Percentiles rank a stretch among this genome's conserved stretches.
These are phyloP conservation scores for Fusarium goolgardi DNA, from an alignment of 2,329 filamentous ascomycete species.

Conservation along the genomic window DNA sequence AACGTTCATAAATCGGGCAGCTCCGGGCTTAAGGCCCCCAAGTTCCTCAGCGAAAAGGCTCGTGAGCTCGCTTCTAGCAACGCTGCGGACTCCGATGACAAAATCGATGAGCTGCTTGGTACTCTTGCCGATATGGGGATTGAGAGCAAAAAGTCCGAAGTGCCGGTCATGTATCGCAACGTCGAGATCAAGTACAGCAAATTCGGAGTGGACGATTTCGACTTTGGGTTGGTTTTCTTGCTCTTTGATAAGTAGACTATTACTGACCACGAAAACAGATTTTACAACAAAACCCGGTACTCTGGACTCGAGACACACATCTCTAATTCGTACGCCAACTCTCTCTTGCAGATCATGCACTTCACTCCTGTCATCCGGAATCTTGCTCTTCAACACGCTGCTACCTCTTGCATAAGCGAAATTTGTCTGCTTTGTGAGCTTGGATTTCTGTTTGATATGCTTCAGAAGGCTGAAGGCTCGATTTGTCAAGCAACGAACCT, in stretches of 20 bases:
- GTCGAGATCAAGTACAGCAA: conserved; percentile 99
- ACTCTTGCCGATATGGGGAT: conserved; percentile 76
- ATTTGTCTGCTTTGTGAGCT: conserved; percentile 92
- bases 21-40: conserved; percentile 77
- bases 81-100: conserved; percentile 56
- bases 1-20: conserved; percentile 69
- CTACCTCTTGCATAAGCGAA: conserved; percentile 84
- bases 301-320: conserved; percentile 97
- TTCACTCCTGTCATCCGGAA: conserved; percentile 92
- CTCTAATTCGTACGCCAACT: conserved; percentile 94
- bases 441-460: conserved; percentile 96
- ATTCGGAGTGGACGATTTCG: conserved; percentile 99
- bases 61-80: conserved; percentile 69
- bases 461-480: conserved; percentile 92
- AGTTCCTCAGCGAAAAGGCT: conserved; percentile 94
- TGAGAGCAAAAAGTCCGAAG: conserved; percentile 81
- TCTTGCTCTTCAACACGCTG: conserved; percentile 86
- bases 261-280: conserved; percentile 63
- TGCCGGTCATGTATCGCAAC: conserved; percentile 89
- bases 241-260: not conserved
- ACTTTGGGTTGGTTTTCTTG: conserved; percentile 78
- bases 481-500: conserved; percentile 98
- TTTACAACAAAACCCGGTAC: conserved; percentile 92
- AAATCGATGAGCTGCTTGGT: conserved; percentile 69
- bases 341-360: conserved; percentile 88